Percentiles rank a stretch among this genome's conserved stretches.
phyloP scores from a whole-genome alignment of 2,329 filamentous ascomycete genomes.

The Chrysoporthe deuterocubensis region DNA sequence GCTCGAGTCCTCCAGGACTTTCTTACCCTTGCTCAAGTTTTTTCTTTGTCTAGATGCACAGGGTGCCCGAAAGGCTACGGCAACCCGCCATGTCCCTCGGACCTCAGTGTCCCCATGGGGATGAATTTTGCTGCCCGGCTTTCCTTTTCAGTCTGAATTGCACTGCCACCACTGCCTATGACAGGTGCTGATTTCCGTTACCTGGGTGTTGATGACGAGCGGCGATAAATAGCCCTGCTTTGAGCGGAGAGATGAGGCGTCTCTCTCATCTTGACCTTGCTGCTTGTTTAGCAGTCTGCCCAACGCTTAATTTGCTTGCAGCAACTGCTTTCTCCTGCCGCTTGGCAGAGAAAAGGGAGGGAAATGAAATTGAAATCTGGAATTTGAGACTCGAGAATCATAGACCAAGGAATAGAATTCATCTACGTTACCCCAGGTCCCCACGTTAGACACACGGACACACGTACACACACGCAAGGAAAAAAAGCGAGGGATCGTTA shows the following conservation, averaged over 20 bases:
- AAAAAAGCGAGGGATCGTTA: slow-evolving; percentile 13
- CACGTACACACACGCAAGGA: background rate
- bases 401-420: background rate
- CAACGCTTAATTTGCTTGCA: background rate
- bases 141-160: background rate
- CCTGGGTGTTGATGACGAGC: background rate
- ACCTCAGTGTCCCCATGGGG: background rate
- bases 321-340: background rate
- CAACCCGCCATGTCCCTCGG: background rate
- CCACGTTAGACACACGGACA: slow-evolving; percentile 9
- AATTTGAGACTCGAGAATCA: background rate
- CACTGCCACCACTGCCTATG: background rate
- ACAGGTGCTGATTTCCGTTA: background rate
- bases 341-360: background rate
- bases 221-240: background rate
- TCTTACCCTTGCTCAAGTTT: too few relatives aligned
- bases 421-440: slow-evolving; percentile 14
- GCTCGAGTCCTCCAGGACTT: too few relatives aligned
- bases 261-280: background rate
- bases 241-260: background rate
- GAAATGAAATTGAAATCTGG: background rate
- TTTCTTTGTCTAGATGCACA: too few relatives aligned
- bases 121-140: background rate
- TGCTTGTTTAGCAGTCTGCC: background rate
- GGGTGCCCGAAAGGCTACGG: background rate